Evolutionary conservation across 2,329 filamentous ascomycete species (phyloP), one percentile per base, ranked within the genome.

Genomic region (Aspergillus sergii): DNA sequence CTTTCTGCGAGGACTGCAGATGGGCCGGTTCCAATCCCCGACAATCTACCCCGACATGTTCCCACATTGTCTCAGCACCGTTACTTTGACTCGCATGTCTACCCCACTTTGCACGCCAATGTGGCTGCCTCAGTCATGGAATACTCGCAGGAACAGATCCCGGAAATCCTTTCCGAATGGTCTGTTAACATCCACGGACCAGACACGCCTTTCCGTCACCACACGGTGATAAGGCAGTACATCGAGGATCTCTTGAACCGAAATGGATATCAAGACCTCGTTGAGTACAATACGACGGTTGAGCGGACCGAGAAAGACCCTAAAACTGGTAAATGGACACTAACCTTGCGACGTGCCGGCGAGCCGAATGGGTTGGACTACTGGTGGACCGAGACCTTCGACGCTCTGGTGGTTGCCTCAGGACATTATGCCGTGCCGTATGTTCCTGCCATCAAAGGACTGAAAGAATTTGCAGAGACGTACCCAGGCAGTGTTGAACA

Each of bases 61-160:
- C 78, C 82, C 0, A 79, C 78, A 46, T 73, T 76, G 14, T 63
- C 71, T 1, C 80, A 81, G 61, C 80, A 82, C 21, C 83, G 86
- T 2, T 88, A 84, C 68, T 75, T 80, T 14, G 86, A 89, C 63
- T 86, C 86, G 0, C 85, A 85, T 0, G 80, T 89, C 21, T 90
- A 90, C 66, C 85, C 86, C 0, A 83, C 85, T 23, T 76, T 90
- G n/a, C 86, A 90, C 70, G 90, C 87, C 3, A 91, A 91, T 66
- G 84, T 91, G 50, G 83, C 86, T 65, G 79, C 80, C 7, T 70
- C 82, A 2, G 79, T 86, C 0, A 91, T 91, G 89, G 80, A 83
- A 19, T 91, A 86, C 72, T 84, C 82, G 0, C 80, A 86, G 64
- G 86, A 88, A 59, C 78, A 80, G 0, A 85, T 89, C 16, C 82